Base-by-base conservation (phyloP, 1,284 basidiomycete species). In the Trametes pubescens region DNA sequence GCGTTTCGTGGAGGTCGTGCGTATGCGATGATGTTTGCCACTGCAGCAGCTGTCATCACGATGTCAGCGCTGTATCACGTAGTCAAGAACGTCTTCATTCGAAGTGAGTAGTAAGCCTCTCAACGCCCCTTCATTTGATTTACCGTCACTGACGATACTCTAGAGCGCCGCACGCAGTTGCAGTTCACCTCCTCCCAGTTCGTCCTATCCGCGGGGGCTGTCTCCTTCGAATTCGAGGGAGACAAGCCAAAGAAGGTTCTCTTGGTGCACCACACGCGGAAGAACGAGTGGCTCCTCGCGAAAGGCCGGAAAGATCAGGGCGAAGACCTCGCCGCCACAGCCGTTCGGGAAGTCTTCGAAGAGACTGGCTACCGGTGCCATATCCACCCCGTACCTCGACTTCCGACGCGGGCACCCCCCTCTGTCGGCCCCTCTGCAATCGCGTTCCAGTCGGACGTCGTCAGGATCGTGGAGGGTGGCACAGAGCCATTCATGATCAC, bases 251-350 rank as follows among this genome's bases (percentile, higher is more conserved):
- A 56, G 21, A 54, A 60, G 21, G 63, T 67, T 5, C 43, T 69
- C 5, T 53, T 71, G 5, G 68, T 69, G 14, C 62, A 70, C 51
- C 53, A 72, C 26, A 61, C 62, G 10, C 9, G 47, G 5, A 61
- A 61, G 26, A 62, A 81, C 46, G 72, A 80, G 60, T 86, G 82
- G 79, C 69, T 85, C 6, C 80, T 88, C 14, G 84, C 86, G 26
- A 88, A 87, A 60, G 87, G 86, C 10, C 79, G 85, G 32, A 88
- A 89, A 68, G 86, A 88, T 69, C 73, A 77, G 49, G 82, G 82
- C 10, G 87, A 88, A 70, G 76, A 77, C 10, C 73, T 85, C 10
- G 78, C 81, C 49, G 69, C 69, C 2, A 78, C 86, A 0, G 86
- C 86, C 0, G 67, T 84, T 10, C 79, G 86, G 21, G 87, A 88